Evolutionary conservation across 2,329 filamentous ascomycete genomes (phyloP).

Genomic region (Chrysoporthe austroafricana): DNA sequence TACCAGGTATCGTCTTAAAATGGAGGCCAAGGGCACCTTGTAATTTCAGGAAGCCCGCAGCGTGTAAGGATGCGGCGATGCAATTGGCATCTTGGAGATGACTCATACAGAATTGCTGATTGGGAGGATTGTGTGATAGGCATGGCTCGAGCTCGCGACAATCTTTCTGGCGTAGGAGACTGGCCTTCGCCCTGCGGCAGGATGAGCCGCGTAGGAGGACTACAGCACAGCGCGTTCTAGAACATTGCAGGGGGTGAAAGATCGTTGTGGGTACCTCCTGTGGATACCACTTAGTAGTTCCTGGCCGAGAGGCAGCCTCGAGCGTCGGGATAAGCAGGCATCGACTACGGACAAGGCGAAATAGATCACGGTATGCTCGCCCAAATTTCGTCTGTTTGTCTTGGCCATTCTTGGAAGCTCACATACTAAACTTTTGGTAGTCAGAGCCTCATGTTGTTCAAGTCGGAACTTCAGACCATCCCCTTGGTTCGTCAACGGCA

Average conservation of each 20-base stretch:
- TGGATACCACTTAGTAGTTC: constrained; percentile 7
- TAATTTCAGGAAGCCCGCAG: constrained; percentile 16
- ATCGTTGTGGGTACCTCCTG: constrained; percentile 12
- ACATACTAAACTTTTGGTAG: too few species aligned
- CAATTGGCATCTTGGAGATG: constrained; percentile 10
- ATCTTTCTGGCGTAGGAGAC: not conserved
- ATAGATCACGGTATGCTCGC: too few species aligned
- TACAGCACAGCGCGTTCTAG: constrained; percentile 17
- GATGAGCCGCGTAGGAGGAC: not conserved
- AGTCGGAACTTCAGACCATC: too few species aligned
- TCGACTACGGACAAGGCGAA: too few species aligned
- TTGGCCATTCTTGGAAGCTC: too few species aligned
- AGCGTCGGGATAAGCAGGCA: not conserved
- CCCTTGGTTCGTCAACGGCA: too few species aligned
- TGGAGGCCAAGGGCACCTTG: constrained; percentile 10
- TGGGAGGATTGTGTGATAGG: not conserved
- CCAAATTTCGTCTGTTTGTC: too few species aligned
- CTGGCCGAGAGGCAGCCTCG: not conserved
- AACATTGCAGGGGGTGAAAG: constrained; percentile 11
- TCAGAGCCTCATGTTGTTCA: too few species aligned
- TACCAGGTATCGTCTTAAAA: constrained; percentile 12
- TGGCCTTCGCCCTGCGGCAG: not conserved
- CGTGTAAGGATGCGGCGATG: constrained; percentile 8
- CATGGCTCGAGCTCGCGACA: constrained; percentile 5
- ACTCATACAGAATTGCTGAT: not conserved